Evolutionary conservation across 139 green algal species (phyloP).

Genomic region (Chlorella sp.): DNA sequence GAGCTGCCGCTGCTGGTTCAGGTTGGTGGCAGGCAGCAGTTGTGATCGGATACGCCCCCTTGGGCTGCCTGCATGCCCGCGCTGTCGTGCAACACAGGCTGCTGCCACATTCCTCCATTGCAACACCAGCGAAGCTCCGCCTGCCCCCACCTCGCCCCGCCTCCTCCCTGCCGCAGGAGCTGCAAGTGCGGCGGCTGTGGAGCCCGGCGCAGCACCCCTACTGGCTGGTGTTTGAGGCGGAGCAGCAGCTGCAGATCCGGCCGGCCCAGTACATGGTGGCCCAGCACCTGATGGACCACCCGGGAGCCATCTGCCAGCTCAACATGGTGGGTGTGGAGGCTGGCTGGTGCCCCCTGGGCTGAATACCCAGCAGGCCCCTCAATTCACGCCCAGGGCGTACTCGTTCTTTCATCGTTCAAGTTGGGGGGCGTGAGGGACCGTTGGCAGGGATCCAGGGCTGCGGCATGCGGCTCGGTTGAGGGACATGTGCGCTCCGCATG

Average conservation of each 20-base stretch:
- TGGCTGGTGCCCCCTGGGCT: no score
- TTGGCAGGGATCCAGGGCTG: no score
- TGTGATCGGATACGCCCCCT: no score
- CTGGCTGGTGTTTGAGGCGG: conserved; percentile 69
- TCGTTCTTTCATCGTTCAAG: no score
- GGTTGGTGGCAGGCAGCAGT: no score
- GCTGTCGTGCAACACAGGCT: background rate
- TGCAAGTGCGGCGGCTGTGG: conserved; percentile 50
- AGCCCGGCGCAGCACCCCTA: conserved; percentile 29
- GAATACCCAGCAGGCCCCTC: no score
- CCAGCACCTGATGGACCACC: conserved; percentile 45
- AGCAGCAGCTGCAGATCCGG: conserved; percentile 65
- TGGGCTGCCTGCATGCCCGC: background rate
- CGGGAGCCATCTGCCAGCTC: conserved; percentile 5
- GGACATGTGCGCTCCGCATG: no score
- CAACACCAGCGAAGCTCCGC: background rate
- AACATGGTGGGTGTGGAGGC: background rate
- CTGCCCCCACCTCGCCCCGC: no score
- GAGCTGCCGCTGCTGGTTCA: conserved; percentile 7
- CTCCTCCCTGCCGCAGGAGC: conserved; percentile 39
- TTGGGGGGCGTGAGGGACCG: no score
- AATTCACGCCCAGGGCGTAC: no score
- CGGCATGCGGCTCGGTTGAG: no score
- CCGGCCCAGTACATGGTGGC: conserved; percentile 56
- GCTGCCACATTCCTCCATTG: background rate